These are phyloP conservation scores for Nepenthes alata DNA, from an alignment of 179 eudicot species.

Conservation along the genomic window DNA sequence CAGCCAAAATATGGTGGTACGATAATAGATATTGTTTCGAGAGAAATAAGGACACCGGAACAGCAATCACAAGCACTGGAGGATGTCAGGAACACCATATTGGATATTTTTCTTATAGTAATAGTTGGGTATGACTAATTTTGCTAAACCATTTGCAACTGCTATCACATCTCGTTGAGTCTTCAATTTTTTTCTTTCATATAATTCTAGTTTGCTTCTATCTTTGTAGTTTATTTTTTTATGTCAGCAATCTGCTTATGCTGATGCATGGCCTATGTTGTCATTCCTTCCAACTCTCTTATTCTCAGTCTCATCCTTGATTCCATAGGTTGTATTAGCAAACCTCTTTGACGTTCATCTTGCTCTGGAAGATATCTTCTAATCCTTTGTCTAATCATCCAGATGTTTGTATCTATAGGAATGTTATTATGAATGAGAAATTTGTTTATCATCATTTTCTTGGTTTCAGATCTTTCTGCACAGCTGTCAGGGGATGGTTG, in stretches of 20 bases:
- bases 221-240: no score
- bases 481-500: slow-evolving; percentile 75
- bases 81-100: slow-evolving; percentile 60
- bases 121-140: slow-evolving; percentile 44
- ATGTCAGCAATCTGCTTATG: no score
- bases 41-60: slow-evolving; percentile 54
- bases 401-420: neutral
- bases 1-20: slow-evolving; percentile 89
- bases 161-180: neutral
- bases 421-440: neutral
- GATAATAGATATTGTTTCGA: slow-evolving; percentile 79
- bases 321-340: no score
- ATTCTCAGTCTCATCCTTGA: no score
- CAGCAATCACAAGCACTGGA: slow-evolving; percentile 46
- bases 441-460: neutral
- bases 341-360: no score
- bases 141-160: neutral
- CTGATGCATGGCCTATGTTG: no score
- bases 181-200: no score
- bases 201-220: no score
- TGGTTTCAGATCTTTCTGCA: slow-evolving; percentile 43
- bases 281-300: no score
- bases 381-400: no score
- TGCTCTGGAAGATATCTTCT: neutral
- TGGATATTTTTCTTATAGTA: slow-evolving; percentile 53